A percentile compares a stretch with the other conserved stretches of the same genome.
These are phyloP conservation scores for Chalaropsis thielavioides DNA, from an alignment of 2,329 filamentous ascomycete species.

Conservation along the genomic window DNA sequence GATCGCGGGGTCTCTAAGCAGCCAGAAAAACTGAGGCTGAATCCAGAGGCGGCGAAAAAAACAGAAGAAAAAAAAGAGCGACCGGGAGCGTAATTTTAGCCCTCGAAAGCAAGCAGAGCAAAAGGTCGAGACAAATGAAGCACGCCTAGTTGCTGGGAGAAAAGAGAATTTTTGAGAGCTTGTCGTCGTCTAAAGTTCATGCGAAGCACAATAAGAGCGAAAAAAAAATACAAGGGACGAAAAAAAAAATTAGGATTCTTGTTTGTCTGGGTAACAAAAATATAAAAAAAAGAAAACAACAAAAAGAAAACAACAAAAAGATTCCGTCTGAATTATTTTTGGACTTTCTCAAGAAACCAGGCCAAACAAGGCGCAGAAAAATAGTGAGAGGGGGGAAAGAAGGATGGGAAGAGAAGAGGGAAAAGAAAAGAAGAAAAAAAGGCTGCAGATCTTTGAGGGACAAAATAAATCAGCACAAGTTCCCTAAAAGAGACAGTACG, in stretches of 20 bases:
- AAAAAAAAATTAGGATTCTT: background rate
- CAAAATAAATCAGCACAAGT: background rate
- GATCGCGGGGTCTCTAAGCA: background rate
- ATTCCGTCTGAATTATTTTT: background rate
- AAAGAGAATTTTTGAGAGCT: background rate
- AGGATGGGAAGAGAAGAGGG: background rate
- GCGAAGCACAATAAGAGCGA: background rate
- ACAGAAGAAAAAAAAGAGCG: no score
- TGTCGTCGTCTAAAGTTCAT: background rate
- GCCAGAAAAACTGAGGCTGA: background rate
- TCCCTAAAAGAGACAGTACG: background rate
- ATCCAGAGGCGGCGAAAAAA: background rate
- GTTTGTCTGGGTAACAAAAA: background rate
- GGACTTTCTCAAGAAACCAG: background rate
- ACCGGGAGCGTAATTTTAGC: background rate
- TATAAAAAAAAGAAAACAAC: background rate
- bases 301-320: background rate
- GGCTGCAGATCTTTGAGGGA: slow-evolving; percentile 4
- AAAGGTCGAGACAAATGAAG: background rate
- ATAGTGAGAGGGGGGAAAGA: background rate
- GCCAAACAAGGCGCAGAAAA: background rate
- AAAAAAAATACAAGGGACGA: background rate
- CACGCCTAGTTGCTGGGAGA: background rate
- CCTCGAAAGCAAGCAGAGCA: background rate
- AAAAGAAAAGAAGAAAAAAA: background rate